These are phyloP conservation scores for Mercurialis annua DNA, from an alignment of 345 rosid species.

Conservation along the genomic window DNA sequence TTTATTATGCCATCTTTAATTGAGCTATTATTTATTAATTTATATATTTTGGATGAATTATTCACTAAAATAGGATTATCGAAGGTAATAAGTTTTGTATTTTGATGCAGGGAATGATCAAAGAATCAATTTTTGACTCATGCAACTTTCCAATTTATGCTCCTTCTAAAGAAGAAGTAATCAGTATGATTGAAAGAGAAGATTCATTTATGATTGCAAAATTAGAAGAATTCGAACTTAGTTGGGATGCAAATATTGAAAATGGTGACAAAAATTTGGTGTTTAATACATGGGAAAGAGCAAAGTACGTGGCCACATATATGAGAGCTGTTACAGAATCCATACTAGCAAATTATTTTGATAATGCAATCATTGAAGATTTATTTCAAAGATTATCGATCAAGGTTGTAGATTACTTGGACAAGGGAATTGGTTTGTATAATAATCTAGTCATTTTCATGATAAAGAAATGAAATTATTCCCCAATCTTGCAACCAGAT, in stretches of 20 bases:
- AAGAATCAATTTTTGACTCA: constrained; percentile 20
- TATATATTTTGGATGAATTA: too few relatives aligned
- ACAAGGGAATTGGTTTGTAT: constrained; percentile 3
- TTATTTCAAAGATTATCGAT: constrained; percentile 3
- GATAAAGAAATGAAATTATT: too few relatives aligned
- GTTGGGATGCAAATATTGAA: constrained; percentile 15
- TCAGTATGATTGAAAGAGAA: constrained; percentile 7
- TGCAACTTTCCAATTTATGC: constrained; percentile 19
- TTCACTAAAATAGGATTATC: too few relatives aligned
- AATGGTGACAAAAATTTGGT: background rate
- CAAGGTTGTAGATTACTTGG: background rate
- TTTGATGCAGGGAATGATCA: constrained; percentile 23
- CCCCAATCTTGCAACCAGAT: too few relatives aligned
- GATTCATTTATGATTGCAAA: constrained; percentile 12
- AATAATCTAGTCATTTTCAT: constrained; percentile 12
- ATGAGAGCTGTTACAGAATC: constrained; percentile 19
- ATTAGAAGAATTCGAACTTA: constrained; percentile 4
- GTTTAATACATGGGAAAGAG: constrained; percentile 3
- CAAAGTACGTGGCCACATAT: background rate
- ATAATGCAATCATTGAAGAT: constrained; percentile 5
- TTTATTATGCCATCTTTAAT: too few relatives aligned
- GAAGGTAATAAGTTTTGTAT: too few relatives aligned
- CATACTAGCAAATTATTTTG: constrained; percentile 17
- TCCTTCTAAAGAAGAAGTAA: constrained; percentile 19
- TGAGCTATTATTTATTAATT: too few relatives aligned